Percentiles rank a stretch among this genome's conserved stretches.
Evolutionary conservation across 345 rosid genomes (phyloP).

Genomic region (Moricandia arvensis): DNA sequence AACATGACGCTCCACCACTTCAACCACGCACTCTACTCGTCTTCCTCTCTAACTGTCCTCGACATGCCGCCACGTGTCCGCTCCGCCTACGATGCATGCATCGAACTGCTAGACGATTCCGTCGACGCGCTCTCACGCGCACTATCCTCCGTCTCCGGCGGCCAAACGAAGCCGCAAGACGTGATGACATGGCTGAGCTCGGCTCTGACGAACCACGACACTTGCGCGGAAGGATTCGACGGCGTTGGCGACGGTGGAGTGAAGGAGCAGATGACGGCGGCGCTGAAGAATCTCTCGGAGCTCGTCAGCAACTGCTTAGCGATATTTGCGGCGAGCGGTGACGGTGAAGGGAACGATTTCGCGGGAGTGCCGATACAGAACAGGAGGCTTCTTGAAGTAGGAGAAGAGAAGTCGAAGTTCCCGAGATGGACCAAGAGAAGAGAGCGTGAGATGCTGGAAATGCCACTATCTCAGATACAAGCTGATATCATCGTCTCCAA

Average conservation of each 20-base stretch:
- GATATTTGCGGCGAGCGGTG: slow-evolving; percentile 53
- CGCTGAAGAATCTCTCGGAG: slow-evolving; percentile 75
- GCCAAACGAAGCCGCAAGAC: slow-evolving; percentile 41
- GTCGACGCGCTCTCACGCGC: slow-evolving; percentile 76
- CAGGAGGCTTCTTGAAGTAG: slow-evolving; percentile 37
- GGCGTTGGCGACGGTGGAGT: slow-evolving; percentile 59
- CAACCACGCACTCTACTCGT: slow-evolving; percentile 64
- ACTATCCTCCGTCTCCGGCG: slow-evolving; percentile 38
- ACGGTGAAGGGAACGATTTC: slow-evolving; percentile 47
- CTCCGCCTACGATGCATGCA: slow-evolving; percentile 80
- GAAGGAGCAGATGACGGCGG: slow-evolving; percentile 57
- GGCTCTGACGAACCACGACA: slow-evolving; percentile 89
- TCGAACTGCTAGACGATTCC: slow-evolving; percentile 87
- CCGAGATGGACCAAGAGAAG: slow-evolving; percentile 69
- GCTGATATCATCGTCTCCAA: slow-evolving; percentile 84
- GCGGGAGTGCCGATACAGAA: slow-evolving; percentile 93
- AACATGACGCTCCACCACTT: slow-evolving; percentile 91
- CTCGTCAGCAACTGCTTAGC: slow-evolving; percentile 88
- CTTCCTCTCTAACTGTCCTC: slow-evolving; percentile 50
- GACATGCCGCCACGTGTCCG: slow-evolving; percentile 62
- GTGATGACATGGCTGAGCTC: slow-evolving; percentile 96
- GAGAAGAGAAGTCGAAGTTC: slow-evolving; percentile 36
- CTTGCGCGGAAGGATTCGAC: slow-evolving; percentile 81
- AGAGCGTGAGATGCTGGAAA: slow-evolving; percentile 56
- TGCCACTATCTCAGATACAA: slow-evolving; percentile 58